Conservation (phyloP, 306 rosid genomes). For the Citrullus amarus region DNA sequence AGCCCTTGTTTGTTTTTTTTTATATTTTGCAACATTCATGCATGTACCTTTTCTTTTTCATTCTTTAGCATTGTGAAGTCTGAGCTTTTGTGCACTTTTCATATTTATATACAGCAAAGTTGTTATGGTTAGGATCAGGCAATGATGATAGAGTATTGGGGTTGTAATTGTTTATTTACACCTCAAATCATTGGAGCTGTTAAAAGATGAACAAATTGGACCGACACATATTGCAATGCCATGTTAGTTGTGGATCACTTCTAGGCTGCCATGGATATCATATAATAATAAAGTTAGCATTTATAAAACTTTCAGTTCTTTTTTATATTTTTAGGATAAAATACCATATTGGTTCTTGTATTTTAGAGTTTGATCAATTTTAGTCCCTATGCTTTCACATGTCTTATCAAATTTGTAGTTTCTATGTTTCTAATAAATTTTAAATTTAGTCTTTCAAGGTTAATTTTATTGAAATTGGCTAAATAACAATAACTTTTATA, state of each 20-base stretch:
- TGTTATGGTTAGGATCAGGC: background rate
- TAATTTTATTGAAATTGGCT: no score
- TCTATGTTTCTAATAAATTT: no score
- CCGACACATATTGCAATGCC: background rate
- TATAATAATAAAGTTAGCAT: no score
- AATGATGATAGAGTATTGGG: background rate
- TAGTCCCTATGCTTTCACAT: no score
- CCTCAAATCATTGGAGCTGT: background rate
- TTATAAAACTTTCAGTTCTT: no score
- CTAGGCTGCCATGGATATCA: background rate
- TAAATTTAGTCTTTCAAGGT: no score
- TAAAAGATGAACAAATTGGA: no score
- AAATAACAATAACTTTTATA: no score
- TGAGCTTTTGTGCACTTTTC: background rate
- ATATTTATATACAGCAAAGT: background rate
- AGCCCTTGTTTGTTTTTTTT: background rate
- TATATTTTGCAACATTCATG: background rate
- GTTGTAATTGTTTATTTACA: background rate
- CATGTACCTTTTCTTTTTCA: background rate
- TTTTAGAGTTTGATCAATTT: no score
- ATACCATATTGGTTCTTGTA: no score
- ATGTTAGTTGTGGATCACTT: background rate
- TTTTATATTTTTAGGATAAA: no score
- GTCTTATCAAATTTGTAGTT: no score
- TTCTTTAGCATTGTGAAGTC: background rate